These are phyloP conservation scores for Alternaria dauci DNA, from an alignment of 2,329 filamentous ascomycete species.

Conservation along the genomic window DNA sequence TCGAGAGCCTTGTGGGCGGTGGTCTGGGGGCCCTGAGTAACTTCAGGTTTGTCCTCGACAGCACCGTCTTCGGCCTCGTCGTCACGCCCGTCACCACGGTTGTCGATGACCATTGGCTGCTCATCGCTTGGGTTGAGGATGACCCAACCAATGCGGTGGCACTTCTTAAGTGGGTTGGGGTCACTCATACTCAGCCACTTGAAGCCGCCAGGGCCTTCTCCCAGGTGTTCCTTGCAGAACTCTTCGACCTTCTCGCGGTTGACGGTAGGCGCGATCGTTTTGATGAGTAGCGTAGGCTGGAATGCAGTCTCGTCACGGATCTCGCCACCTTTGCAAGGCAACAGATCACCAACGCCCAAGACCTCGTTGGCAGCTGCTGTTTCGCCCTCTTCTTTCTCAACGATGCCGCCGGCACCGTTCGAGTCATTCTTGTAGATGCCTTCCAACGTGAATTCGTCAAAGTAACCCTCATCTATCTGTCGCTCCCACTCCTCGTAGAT, in stretches of 20 bases:
- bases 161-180: slow-evolving; percentile 95
- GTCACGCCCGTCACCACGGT: slow-evolving; percentile 77
- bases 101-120: slow-evolving; percentile 65
- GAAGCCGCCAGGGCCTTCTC: slow-evolving; percentile 89
- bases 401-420: slow-evolving; percentile 81
- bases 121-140: slow-evolving; percentile 87
- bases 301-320: slow-evolving; percentile 87
- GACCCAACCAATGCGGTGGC: slow-evolving; percentile 98
- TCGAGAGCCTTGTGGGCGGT: slow-evolving; percentile 88
- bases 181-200: slow-evolving; percentile 96
- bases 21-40: slow-evolving; percentile 47
- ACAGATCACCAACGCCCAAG: slow-evolving; percentile 87
- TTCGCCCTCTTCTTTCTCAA: slow-evolving; percentile 96
- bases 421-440: slow-evolving; percentile 93
- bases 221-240: slow-evolving; percentile 93
- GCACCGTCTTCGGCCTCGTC: slow-evolving; percentile 68
- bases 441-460: slow-evolving; percentile 94
- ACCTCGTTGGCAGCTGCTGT: slow-evolving; percentile 91
- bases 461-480: slow-evolving; percentile 82
- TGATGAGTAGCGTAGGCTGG: slow-evolving; percentile 94
- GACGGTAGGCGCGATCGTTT: slow-evolving; percentile 96
- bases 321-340: slow-evolving; percentile 84
- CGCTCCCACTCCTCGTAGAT: slow-evolving; percentile 88
- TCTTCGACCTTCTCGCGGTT: slow-evolving; percentile 91
- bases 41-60: slow-evolving; percentile 62